Evolutionary conservation across 2,329 filamentous ascomycete genomes (phyloP).

Genomic region (Boeremia exigua): DNA sequence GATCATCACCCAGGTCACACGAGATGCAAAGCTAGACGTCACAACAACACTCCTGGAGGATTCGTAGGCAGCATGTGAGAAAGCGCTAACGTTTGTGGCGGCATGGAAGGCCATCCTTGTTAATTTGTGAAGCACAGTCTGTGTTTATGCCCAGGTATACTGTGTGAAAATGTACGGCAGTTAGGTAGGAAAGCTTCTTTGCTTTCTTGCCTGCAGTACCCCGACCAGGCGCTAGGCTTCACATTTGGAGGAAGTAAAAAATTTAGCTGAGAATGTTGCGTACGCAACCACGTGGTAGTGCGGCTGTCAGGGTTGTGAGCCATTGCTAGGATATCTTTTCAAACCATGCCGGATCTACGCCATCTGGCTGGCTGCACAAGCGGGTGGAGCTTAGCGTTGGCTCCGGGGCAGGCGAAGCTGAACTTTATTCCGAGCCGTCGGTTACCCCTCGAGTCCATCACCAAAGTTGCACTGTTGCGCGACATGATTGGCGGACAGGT

Average conservation of each 20-base stretch:
- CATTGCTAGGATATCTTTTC: conserved; percentile 21
- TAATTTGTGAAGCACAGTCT: not conserved
- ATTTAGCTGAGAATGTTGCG: conserved; percentile 1
- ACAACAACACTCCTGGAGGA: conserved; percentile 14
- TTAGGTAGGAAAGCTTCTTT: not conserved
- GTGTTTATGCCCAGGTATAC: not conserved
- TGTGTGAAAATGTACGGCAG: not conserved
- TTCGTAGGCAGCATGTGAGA: conserved; percentile 6
- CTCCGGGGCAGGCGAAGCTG: conserved; percentile 27
- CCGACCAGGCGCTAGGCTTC: not conserved
- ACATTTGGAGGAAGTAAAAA: not conserved
- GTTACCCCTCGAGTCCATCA: conserved; percentile 16
- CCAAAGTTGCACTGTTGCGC: conserved; percentile 11
- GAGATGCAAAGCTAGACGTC: conserved; percentile 11
- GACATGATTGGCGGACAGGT: conserved; percentile 11
- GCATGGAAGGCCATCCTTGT: conserved; percentile 9
- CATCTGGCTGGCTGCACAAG: conserved; percentile 13
- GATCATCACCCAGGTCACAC: not conserved
- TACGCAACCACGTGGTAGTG: conserved; percentile 14
- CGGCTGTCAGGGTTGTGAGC: conserved; percentile 5
- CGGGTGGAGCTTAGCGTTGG: conserved; percentile 20
- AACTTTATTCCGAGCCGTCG: conserved; percentile 24
- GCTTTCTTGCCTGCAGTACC: not conserved
- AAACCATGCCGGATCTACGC: conserved; percentile 7
- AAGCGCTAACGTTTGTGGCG: conserved; percentile 13